Evolutionary conservation across 495 filamentous ascomycete genomes (phyloP).

Genomic region (Podospora pseudoanserina): DNA sequence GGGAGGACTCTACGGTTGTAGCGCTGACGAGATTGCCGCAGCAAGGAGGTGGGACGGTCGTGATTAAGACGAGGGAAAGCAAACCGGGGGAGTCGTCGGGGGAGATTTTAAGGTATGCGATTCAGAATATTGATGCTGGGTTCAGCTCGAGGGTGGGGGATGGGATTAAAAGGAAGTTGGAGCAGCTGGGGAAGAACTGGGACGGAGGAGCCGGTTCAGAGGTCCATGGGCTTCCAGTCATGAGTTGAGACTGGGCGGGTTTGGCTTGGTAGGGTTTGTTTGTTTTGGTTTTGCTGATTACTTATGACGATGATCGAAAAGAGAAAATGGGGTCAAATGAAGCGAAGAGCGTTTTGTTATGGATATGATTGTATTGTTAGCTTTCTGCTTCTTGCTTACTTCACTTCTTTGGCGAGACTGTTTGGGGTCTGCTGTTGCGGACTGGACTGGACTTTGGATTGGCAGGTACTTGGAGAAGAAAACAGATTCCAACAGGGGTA

Average conservation of each 20-base stretch:
- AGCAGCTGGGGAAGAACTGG: conserved; percentile 36
- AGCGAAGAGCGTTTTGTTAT: not conserved
- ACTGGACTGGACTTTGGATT: conserved; percentile 1
- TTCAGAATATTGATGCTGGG: conserved; percentile 45
- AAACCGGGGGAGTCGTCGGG: conserved; percentile 30
- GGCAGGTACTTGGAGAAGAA: not conserved
- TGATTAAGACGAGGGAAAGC: conserved; percentile 12
- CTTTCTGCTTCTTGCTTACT: not conserved
- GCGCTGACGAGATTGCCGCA: conserved; percentile 29
- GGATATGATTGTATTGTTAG: not conserved
- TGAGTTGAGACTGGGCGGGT: not conserved
- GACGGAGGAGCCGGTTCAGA: conserved; percentile 1
- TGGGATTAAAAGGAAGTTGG: conserved; percentile 46
- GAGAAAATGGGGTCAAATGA: not conserved
- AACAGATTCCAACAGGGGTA: not conserved
- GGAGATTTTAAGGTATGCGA: conserved; percentile 42
- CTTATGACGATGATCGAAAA: not conserved
- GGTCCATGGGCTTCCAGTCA: conserved; percentile 12
- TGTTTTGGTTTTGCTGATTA: not conserved
- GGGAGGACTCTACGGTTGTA: conserved; percentile 36
- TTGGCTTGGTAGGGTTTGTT: not conserved
- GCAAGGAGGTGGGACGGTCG: conserved; percentile 28
- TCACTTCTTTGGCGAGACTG: not conserved
- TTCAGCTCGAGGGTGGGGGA: conserved; percentile 41
- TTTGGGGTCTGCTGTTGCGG: not conserved